Evolutionary conservation across 768 basidiomycete species (phyloP).

Genomic region (Boletus subparvulus): DNA sequence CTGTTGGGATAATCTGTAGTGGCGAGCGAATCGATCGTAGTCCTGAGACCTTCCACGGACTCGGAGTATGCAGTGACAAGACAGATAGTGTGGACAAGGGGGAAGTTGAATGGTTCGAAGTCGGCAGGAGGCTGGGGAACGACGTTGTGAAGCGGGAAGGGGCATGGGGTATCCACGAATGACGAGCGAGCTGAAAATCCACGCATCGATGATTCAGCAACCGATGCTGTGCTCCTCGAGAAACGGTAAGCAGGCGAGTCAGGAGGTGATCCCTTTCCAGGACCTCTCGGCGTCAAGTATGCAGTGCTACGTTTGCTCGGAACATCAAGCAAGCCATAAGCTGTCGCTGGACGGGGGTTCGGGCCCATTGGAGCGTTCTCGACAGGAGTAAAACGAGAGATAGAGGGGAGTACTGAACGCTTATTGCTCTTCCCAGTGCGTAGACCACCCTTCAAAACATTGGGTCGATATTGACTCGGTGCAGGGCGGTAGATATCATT

Average conservation of each 20-base stretch:
- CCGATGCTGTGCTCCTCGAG: constrained; percentile 81
- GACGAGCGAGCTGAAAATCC: constrained; percentile 41
- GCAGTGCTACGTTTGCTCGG: constrained; percentile 61
- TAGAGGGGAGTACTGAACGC: constrained; percentile 63
- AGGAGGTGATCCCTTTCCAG: constrained; percentile 62
- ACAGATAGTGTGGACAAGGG: constrained; percentile 89
- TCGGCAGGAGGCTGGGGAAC: constrained; percentile 91
- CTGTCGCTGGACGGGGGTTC: constrained; percentile 56
- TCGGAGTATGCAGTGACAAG: constrained; percentile 99
- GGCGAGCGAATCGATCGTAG: constrained; percentile 96
- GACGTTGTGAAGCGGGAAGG: constrained; percentile 89
- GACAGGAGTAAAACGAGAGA: constrained; percentile 73
- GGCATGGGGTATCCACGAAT: constrained; percentile 73
- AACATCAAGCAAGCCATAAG: constrained; percentile 65
- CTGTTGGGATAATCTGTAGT: constrained; percentile 99
- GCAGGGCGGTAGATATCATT: constrained; percentile 94
- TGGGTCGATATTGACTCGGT: constrained; percentile 87
- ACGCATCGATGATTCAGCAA: constrained; percentile 45
- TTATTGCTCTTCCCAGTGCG: constrained; percentile 48
- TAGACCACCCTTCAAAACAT: constrained; percentile 72
- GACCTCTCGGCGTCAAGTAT: constrained; percentile 41
- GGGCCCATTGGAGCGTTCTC: constrained; percentile 56
- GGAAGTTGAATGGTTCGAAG: constrained; percentile 95
- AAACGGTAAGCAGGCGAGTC: constrained; percentile 68
- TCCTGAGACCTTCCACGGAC: constrained; percentile 92